A percentile compares a stretch with the other conserved stretches of the same genome.
These are phyloP conservation scores for Anastatica hierochuntica DNA, from an alignment of 345 rosid species.

Conservation along the genomic window DNA sequence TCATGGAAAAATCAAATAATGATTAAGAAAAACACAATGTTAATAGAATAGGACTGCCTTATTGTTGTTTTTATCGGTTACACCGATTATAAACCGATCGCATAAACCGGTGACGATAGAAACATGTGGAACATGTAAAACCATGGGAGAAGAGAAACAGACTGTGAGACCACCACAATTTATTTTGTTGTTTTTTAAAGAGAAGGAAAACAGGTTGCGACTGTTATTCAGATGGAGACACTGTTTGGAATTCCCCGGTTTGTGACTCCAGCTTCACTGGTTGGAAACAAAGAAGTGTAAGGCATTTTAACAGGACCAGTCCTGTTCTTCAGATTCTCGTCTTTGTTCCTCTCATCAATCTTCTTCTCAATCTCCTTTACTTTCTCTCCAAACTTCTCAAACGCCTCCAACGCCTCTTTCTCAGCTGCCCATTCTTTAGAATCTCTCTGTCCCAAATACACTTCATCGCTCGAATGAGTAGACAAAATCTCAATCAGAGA, in stretches of 20 bases:
- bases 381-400: conserved; percentile 37
- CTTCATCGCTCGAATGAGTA: conserved; percentile 47
- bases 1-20: too few relatives aligned
- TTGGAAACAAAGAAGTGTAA: conserved; percentile 40
- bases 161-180: too few relatives aligned
- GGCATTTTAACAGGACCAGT: conserved; percentile 46
- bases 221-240: conserved; percentile 37
- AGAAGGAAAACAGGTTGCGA: not conserved
- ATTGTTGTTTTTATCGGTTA: too few relatives aligned
- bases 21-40: too few relatives aligned
- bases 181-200: too few relatives aligned
- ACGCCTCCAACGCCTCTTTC: conserved; percentile 28
- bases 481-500: conserved; percentile 51
- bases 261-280: conserved; percentile 39
- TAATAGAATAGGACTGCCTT: too few relatives aligned
- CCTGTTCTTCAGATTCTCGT: conserved; percentile 37
- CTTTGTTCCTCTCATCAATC: conserved; percentile 31
- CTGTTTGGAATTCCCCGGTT: conserved; percentile 61
- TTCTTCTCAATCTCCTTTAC: conserved; percentile 37
- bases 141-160: too few relatives aligned
- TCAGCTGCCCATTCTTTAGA: conserved; percentile 48
- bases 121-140: too few relatives aligned
- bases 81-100: too few relatives aligned
- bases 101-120: too few relatives aligned
- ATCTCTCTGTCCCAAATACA: conserved; percentile 53